Percentiles rank a stretch among this genome's conserved stretches.
Conservation (phyloP, 2,329 filamentous ascomycete species). For the Teratosphaeria destructans region DNA sequence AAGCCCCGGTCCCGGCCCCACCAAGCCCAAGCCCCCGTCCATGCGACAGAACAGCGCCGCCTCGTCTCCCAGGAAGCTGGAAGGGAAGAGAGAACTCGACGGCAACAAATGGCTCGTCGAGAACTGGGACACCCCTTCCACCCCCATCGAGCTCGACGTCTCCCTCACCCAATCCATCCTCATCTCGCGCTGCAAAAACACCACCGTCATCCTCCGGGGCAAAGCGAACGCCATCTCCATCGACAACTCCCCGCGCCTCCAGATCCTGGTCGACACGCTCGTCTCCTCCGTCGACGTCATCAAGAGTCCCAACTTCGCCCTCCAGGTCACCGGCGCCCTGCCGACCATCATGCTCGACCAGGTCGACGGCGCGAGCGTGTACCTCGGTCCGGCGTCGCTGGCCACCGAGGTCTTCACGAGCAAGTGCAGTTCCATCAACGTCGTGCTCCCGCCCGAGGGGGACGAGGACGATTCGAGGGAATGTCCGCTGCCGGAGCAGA, state of each 20-base stretch:
- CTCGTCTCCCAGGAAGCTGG: conserved; percentile 11
- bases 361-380: conserved; percentile 80
- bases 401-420: conserved; percentile 76
- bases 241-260: conserved; percentile 77
- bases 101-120: conserved; percentile 91
- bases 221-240: conserved; percentile 96
- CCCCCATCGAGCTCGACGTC: conserved; percentile 71
- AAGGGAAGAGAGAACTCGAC: conserved; percentile 39
- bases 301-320: conserved; percentile 85
- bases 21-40: conserved; percentile 43
- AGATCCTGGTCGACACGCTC: conserved; percentile 77
- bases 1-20: conserved; percentile 69
- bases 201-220: conserved; percentile 76
- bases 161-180: conserved; percentile 79
- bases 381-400: conserved; percentile 70
- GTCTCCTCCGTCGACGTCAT: conserved; percentile 90
- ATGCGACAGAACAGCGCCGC: conserved; percentile 35
- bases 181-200: conserved; percentile 84
- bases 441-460: conserved; percentile 59
- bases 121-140: conserved; percentile 70
- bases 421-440: conserved; percentile 78
- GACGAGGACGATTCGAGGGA: conserved; percentile 78
- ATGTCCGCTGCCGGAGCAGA: conserved; percentile 78
- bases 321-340: conserved; percentile 68
- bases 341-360: conserved; percentile 88